These are phyloP conservation scores for Amoebophrya sp. DNA, from an alignment of 169 alveolate species.

Conservation along the genomic window DNA sequence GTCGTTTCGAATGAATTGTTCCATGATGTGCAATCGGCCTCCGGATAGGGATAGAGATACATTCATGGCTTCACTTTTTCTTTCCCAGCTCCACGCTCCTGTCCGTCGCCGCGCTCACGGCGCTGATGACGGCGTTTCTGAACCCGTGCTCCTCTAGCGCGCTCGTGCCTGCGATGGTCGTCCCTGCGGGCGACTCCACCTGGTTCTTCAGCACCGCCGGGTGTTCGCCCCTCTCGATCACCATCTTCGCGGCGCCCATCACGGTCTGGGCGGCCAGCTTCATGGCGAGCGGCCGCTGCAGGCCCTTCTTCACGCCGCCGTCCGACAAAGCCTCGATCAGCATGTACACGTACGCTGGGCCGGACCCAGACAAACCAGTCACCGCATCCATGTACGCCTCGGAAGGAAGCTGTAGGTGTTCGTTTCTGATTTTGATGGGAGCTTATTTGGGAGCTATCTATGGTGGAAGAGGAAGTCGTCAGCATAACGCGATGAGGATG, in stretches of 20 bases:
- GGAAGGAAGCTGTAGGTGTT: background rate
- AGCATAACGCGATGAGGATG: too few species aligned
- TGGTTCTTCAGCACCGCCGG: conserved; percentile 34
- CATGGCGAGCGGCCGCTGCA: conserved; percentile 29
- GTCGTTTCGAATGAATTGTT: too few species aligned
- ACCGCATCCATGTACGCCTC: conserved; percentile 33
- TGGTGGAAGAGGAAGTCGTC: too few species aligned
- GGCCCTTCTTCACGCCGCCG: conserved; percentile 40
- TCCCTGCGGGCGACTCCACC: conserved; percentile 37
- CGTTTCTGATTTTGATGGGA: background rate
- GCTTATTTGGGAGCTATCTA: too few species aligned
- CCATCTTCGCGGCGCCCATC: conserved; percentile 32
- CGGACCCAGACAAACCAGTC: conserved; percentile 37
- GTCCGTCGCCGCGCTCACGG: background rate
- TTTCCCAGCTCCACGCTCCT: conserved; percentile 24
- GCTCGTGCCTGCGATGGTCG: conserved; percentile 27
- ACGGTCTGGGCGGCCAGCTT: conserved; percentile 34
- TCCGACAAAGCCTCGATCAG: conserved; percentile 37
- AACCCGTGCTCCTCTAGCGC: conserved; percentile 29
- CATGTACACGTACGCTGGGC: conserved; percentile 39
- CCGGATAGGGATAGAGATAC: too few species aligned
- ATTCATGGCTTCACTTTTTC: conserved; percentile 27
- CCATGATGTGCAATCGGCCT: too few species aligned
- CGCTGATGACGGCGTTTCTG: conserved; percentile 21
- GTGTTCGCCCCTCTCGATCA: conserved; percentile 5